phyloP scores from a whole-genome alignment of 2,329 filamentous ascomycete genomes.

The Pyrenochaeta sp. region DNA sequence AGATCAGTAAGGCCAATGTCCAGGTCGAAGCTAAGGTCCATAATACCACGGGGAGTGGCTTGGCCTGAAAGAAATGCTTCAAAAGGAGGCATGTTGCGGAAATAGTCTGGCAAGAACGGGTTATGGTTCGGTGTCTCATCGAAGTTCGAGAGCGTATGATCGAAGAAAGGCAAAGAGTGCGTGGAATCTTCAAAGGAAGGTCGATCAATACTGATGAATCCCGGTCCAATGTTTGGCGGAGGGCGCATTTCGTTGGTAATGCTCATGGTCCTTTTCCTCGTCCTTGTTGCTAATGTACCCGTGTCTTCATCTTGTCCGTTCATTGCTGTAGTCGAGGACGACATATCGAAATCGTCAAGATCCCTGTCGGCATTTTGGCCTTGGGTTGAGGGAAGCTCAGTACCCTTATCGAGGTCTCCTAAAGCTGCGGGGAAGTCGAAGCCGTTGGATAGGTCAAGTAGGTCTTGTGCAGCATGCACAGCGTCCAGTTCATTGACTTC shows the following conservation, averaged over 20 bases:
- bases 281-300: neutral
- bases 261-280: constrained; percentile 1
- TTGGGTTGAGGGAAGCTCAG: too few species aligned
- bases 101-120: constrained; percentile 34
- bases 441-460: constrained; percentile 37
- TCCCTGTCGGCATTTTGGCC: constrained; percentile 7
- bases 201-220: constrained; percentile 10
- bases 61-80: constrained; percentile 45
- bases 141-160: constrained; percentile 18
- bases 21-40: constrained; percentile 55
- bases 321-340: constrained; percentile 6
- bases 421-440: constrained; percentile 23
- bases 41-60: constrained; percentile 53
- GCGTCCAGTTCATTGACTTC: constrained; percentile 31
- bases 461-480: constrained; percentile 40
- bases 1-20: constrained; percentile 56
- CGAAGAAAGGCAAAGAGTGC: constrained; percentile 19
- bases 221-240: constrained; percentile 5
- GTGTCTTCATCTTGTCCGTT: constrained; percentile 1
- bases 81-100: constrained; percentile 39
- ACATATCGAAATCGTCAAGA: constrained; percentile 6
- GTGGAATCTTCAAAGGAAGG: constrained; percentile 12
- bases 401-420: constrained; percentile 8
- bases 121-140: constrained; percentile 24
- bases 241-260: constrained; percentile 11